Percentiles rank a stretch among this genome's conserved stretches.
Conservation (phyloP, 106 monocot genomes). For the Phalaenopsis aphrodite region DNA sequence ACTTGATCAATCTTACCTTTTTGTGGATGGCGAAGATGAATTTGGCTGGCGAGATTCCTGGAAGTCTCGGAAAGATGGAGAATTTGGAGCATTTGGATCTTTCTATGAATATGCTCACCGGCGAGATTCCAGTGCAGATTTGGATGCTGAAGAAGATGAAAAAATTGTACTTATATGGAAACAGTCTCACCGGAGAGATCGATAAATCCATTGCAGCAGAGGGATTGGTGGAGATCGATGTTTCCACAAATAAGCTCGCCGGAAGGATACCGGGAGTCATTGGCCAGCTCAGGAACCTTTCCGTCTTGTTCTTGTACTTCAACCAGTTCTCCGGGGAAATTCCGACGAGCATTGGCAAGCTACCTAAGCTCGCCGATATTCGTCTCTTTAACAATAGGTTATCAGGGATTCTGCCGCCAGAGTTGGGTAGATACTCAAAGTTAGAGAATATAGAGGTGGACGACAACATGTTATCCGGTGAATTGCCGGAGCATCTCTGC, state of each 20-base stretch:
- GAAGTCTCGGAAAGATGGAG: slow-evolving; percentile 15
- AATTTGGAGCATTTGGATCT: slow-evolving; percentile 39
- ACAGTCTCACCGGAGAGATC: slow-evolving; percentile 37
- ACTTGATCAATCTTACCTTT: slow-evolving; percentile 26
- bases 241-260: slow-evolving; percentile 31
- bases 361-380: slow-evolving; percentile 29
- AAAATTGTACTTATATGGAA: slow-evolving; percentile 31
- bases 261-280: slow-evolving; percentile 36
- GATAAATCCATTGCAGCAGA: slow-evolving; percentile 9
- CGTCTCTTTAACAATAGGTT: slow-evolving; percentile 38
- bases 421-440: slow-evolving; percentile 33
- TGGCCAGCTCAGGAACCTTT: slow-evolving; percentile 23
- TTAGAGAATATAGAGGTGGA: slow-evolving; percentile 40
- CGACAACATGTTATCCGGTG: slow-evolving; percentile 43
- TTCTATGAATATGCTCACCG: slow-evolving; percentile 27
- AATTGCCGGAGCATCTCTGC: slow-evolving; percentile 43
- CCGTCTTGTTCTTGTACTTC: slow-evolving; percentile 15
- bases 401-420: slow-evolving; percentile 28
- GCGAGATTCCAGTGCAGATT: slow-evolving; percentile 32
- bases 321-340: slow-evolving; percentile 40
- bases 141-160: slow-evolving; percentile 44
- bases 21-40: slow-evolving; percentile 29
- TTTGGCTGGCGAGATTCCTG: slow-evolving; percentile 38
- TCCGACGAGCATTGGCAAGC: slow-evolving; percentile 24
- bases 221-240: slow-evolving; percentile 24